phyloP scores from a whole-genome alignment of 768 basidiomycete genomes.

The Tephrocybe sp. region DNA sequence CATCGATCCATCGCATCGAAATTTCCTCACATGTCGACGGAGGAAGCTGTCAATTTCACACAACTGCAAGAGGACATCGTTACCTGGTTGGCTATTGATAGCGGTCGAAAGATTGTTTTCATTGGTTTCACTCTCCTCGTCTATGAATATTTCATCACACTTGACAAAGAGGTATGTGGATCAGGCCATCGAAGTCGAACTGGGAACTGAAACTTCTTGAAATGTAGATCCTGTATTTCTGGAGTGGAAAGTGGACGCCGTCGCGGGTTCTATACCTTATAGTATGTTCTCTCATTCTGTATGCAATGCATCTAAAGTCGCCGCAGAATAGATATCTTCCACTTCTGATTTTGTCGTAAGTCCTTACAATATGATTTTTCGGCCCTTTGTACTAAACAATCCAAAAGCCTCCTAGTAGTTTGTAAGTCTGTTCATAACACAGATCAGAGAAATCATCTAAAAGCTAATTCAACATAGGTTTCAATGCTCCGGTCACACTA shows the following conservation, averaged over 20 bases:
- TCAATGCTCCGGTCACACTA: slow-evolving; percentile 10
- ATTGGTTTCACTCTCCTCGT: slow-evolving; percentile 7
- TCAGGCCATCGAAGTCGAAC: not conserved
- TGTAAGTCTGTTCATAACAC: not conserved
- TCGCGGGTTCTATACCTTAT: slow-evolving; percentile 10
- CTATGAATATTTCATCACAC: slow-evolving; percentile 14
- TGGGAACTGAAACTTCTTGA: not conserved
- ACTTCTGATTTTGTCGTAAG: slow-evolving; percentile 12
- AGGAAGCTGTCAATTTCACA: not conserved
- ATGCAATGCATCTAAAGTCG: not conserved
- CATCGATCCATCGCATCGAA: too few relatives aligned
- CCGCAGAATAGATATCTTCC: slow-evolving; percentile 13
- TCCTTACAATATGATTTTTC: not conserved
- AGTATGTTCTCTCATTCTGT: not conserved
- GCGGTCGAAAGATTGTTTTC: slow-evolving; percentile 10
- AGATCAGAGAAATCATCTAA: too few relatives aligned
- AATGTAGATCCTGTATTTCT: slow-evolving; percentile 10
- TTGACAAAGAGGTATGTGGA: slow-evolving; percentile 10
- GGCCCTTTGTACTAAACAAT: not conserved
- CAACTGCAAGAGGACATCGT: slow-evolving; percentile 1
- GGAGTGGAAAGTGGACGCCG: slow-evolving; percentile 15
- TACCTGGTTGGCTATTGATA: slow-evolving; percentile 11
- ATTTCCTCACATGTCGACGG: not conserved
- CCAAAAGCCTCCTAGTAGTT: slow-evolving; percentile 5
- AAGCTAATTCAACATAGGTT: not conserved